Percentiles rank a stretch among this genome's conserved stretches.
These are phyloP conservation scores for Alternaria sp. DNA, from an alignment of 2,329 filamentous ascomycete species.

Conservation along the genomic window DNA sequence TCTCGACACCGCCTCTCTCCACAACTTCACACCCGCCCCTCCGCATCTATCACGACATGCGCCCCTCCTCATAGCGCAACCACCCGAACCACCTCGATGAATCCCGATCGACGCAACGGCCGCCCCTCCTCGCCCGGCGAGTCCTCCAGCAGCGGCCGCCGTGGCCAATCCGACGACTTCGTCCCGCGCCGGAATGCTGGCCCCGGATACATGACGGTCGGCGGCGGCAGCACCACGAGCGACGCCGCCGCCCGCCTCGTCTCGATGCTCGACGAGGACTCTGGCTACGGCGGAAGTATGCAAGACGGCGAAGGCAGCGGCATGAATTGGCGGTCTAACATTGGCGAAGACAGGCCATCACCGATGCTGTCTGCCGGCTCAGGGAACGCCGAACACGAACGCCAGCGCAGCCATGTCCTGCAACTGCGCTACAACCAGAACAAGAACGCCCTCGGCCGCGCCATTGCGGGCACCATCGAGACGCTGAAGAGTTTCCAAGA, in stretches of 20 bases:
- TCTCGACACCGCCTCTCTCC: slow-evolving; percentile 17
- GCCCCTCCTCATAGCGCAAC: slow-evolving; percentile 20
- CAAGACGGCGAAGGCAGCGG: slow-evolving; percentile 65
- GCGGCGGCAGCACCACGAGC: slow-evolving; percentile 74
- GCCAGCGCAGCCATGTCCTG: slow-evolving; percentile 78
- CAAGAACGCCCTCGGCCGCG: slow-evolving; percentile 81
- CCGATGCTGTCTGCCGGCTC: slow-evolving; percentile 58
- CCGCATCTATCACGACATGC: slow-evolving; percentile 39
- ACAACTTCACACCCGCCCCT: slow-evolving; percentile 8
- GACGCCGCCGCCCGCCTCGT: slow-evolving; percentile 82
- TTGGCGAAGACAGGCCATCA: slow-evolving; percentile 64
- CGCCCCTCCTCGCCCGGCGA: slow-evolving; percentile 31
- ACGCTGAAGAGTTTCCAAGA: slow-evolving; percentile 82
- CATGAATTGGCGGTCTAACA: slow-evolving; percentile 61
- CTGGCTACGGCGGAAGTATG: slow-evolving; percentile 86
- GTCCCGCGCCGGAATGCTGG: slow-evolving; percentile 35
- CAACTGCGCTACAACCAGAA: slow-evolving; percentile 97
- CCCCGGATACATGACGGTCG: slow-evolving; percentile 86
- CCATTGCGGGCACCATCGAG: slow-evolving; percentile 86
- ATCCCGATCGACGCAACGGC: slow-evolving; percentile 32
- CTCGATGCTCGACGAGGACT: slow-evolving; percentile 83
- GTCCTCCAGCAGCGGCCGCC: slow-evolving; percentile 36
- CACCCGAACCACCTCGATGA: slow-evolving; percentile 32
- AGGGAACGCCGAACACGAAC: slow-evolving; percentile 65
- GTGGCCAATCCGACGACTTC: slow-evolving; percentile 30